Evolutionary conservation across 768 basidiomycete species (phyloP).

Genomic region (Lactifluus hygrophoroides): DNA sequence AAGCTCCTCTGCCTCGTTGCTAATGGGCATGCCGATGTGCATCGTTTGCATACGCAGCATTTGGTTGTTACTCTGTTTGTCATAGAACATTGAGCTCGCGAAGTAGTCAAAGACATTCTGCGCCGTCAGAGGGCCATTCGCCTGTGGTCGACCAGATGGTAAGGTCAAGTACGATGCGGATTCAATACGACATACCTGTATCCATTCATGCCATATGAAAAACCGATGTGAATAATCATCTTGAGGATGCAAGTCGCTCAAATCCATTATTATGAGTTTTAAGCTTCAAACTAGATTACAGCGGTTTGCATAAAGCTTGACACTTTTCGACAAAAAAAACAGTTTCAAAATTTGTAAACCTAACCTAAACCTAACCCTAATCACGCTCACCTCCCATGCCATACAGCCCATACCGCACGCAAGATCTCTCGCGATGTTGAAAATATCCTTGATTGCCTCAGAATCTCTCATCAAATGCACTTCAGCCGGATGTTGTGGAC

Average conservation of each 20-base stretch:
- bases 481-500: too few species aligned
- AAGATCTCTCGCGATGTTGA: too few species aligned
- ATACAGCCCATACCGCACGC: too few species aligned
- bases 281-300: too few species aligned
- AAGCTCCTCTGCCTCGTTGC: constrained; percentile 80
- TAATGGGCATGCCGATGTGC: constrained; percentile 67
- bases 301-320: too few species aligned
- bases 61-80: constrained; percentile 90
- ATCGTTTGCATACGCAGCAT: constrained; percentile 90
- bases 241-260: constrained; percentile 61
- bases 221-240: constrained; percentile 78
- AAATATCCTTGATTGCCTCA: too few species aligned
- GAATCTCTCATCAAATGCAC: too few species aligned
- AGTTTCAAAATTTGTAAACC: too few species aligned
- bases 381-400: too few species aligned
- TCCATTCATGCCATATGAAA: constrained; percentile 91
- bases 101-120: constrained; percentile 90
- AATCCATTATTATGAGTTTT: constrained; percentile 37
- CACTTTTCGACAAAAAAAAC: too few species aligned
- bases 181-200: constrained; percentile 42
- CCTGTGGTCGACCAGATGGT: constrained; percentile 32
- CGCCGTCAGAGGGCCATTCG: constrained; percentile 64
- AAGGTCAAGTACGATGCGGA: not conserved
- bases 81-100: constrained; percentile 85
- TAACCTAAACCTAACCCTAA: too few species aligned